Percentiles rank a stretch among this genome's conserved stretches.
phyloP scores from a whole-genome alignment of 1,284 basidiomycete species.

The Chiua sp. region DNA sequence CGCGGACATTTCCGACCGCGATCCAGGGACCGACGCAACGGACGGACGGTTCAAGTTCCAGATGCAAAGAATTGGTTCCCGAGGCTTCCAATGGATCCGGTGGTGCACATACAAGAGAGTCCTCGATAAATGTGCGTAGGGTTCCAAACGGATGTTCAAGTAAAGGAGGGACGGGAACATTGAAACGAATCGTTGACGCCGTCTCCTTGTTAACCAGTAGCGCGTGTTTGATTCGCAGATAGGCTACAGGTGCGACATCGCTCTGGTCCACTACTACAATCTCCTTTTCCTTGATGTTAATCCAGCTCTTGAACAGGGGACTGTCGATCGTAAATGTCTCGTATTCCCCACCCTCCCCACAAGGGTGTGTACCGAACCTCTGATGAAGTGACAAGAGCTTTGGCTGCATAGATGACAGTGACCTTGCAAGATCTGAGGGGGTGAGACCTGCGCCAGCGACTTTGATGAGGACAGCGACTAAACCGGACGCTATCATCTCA shows the following conservation, averaged over 20 bases:
- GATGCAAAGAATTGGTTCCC: not conserved
- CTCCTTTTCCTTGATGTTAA: constrained; percentile 74
- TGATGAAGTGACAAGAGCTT: constrained; percentile 80
- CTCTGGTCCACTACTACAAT: constrained; percentile 78
- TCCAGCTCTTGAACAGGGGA: constrained; percentile 84
- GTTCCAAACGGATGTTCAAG: constrained; percentile 50
- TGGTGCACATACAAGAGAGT: constrained; percentile 5
- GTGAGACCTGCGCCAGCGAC: constrained; percentile 94
- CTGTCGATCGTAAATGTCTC: constrained; percentile 94
- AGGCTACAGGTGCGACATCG: constrained; percentile 87
- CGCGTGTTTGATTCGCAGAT: constrained; percentile 78
- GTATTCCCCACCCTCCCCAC: constrained; percentile 99
- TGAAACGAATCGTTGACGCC: not conserved
- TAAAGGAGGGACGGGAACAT: constrained; percentile 51
- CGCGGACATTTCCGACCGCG: constrained; percentile 59
- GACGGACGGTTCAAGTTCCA: constrained; percentile 23
- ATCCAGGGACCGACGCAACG: constrained; percentile 55
- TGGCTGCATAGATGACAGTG: constrained; percentile 76
- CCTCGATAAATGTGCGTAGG: constrained; percentile 17
- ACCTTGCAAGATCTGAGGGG: constrained; percentile 80
- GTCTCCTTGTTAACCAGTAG: constrained; percentile 22
- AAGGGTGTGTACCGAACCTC: constrained; percentile 91
- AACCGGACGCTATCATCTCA: constrained; percentile 85
- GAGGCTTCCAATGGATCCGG: not conserved
- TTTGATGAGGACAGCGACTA: constrained; percentile 92